Percentiles rank a stretch among this genome's conserved stretches.
Evolutionary conservation across 345 rosid genomes (phyloP).

Genomic region (Lepidium didymum): DNA sequence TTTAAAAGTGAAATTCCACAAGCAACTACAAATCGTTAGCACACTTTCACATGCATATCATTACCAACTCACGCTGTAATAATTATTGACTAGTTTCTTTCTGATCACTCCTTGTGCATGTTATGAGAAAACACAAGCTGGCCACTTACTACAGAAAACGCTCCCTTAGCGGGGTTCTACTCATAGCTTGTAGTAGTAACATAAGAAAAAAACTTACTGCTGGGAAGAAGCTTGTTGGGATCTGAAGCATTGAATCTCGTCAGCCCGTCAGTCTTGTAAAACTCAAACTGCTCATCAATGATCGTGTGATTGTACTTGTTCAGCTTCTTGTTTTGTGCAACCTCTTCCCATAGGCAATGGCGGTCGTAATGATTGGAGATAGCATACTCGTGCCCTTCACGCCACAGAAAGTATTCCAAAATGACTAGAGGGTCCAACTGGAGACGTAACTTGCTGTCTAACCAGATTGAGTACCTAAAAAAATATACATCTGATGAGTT

Average conservation of each 20-base stretch:
- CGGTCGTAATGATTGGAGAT: constrained; percentile 95
- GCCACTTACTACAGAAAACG: background rate
- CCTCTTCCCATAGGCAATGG: constrained; percentile 98
- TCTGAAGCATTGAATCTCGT: constrained; percentile 68
- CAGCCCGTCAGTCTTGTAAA: constrained; percentile 82
- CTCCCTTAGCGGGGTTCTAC: background rate
- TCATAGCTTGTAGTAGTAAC: background rate
- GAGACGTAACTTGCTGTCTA: constrained; percentile 94
- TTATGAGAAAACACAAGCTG: background rate
- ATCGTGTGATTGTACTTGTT: constrained; percentile 90
- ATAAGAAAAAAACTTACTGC: constrained; percentile 55
- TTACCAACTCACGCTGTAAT: background rate
- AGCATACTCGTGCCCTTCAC: constrained; percentile 85
- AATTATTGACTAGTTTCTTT: background rate
- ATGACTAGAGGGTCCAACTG: constrained; percentile 79
- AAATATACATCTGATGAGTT: background rate
- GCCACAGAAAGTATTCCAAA: constrained; percentile 90
- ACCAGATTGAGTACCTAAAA: constrained; percentile 92
- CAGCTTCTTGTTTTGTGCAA: constrained; percentile 82
- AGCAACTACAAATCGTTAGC: background rate
- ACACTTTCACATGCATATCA: background rate
- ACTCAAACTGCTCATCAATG: constrained; percentile 79
- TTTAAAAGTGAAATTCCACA: background rate
- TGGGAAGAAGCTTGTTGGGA: constrained; percentile 80
- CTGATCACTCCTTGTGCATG: background rate